Evolutionary conservation across 148 eudicot species (phyloP).

Genomic region (Rhododendron ovatum): DNA sequence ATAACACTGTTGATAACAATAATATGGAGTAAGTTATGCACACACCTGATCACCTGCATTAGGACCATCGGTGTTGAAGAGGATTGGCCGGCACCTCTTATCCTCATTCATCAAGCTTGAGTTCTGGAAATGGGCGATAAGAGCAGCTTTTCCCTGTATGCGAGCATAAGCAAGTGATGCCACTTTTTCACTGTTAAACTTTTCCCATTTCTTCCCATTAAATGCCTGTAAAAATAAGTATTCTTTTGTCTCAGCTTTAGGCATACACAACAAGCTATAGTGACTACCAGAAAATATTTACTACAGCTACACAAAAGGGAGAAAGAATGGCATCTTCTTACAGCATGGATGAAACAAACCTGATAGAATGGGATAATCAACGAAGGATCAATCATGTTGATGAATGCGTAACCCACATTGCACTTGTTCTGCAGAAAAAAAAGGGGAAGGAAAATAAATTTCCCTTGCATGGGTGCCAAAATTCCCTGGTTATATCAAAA

Average conservation of each 20-base stretch:
- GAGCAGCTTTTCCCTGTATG: conserved; percentile 84
- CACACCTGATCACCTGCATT: conserved; percentile 92
- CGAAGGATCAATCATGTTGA: conserved; percentile 72
- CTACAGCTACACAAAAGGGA: background rate
- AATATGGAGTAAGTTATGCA: background rate
- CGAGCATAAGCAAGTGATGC: conserved; percentile 87
- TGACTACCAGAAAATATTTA: background rate
- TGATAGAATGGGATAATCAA: conserved; percentile 63
- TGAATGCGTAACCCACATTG: conserved; percentile 88
- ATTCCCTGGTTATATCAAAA: conserved; percentile 19
- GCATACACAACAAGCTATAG: background rate
- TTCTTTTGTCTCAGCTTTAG: conserved; percentile 4
- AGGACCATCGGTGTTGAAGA: conserved; percentile 77
- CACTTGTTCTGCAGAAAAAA: conserved; percentile 71
- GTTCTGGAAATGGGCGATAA: conserved; percentile 86
- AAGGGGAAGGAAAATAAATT: conserved; percentile 11
- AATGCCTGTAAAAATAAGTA: conserved; percentile 38
- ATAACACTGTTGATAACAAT: background rate
- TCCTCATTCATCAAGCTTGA: conserved; percentile 99
- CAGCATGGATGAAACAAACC: conserved; percentile 34
- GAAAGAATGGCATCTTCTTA: background rate
- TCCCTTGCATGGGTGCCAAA: conserved; percentile 19
- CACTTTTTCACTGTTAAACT: conserved; percentile 90
- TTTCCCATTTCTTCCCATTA: conserved; percentile 94
- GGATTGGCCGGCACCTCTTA: conserved; percentile 90